Base-by-base conservation (phyloP, 306 rosid species). In the Fagus crenata region DNA sequence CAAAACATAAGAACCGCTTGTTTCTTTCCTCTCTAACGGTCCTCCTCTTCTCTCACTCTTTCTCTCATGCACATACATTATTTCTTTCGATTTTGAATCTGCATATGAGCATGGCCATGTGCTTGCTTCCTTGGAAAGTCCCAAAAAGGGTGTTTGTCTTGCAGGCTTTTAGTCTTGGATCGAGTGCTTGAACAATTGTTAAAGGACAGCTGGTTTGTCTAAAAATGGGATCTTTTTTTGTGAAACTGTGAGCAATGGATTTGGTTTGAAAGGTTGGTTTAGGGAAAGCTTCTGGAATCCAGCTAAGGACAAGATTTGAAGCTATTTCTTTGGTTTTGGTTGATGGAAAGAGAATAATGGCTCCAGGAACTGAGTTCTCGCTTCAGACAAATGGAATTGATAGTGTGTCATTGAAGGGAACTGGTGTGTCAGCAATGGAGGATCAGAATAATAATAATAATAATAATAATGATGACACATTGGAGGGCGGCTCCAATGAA, bases 341-440 rank as follows among this genome's bases (percentile, higher is more conserved):
- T 71, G 65, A 81, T 78, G 64, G 70, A 77, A 76, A 67, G 78
- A 83, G 73, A 33, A 7, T 43, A 43, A 84, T 86, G 89, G 83
- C 87, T 53, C 74, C 76, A 49, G 83, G 85, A 40, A 74, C 77
- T 75, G 84, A 77, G 79, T 76, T 76, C 61, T 72, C 82, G 33
- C 75, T 83, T 75, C 63, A 67, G 11, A 43, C 53, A 60, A 43
- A 78, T 64, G 54, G 31, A 54, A 51, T 83, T 81, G 75, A 59
- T 71, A 73, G 42, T 59, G 88, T 76, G 54, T 77, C 84, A 69
- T 60, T 46, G 9, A 73, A 75, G 51, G 85, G 74, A 15, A 73
- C 4, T 41, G 56, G 73, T 59, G 85, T 78, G 22, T 73, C 75
- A 22, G 31, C 77, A 67, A 76, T 85, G 90, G 95, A 90, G 51